Conservation (phyloP, 2,329 filamentous ascomycete species). For the Mariannaea elegans region DNA sequence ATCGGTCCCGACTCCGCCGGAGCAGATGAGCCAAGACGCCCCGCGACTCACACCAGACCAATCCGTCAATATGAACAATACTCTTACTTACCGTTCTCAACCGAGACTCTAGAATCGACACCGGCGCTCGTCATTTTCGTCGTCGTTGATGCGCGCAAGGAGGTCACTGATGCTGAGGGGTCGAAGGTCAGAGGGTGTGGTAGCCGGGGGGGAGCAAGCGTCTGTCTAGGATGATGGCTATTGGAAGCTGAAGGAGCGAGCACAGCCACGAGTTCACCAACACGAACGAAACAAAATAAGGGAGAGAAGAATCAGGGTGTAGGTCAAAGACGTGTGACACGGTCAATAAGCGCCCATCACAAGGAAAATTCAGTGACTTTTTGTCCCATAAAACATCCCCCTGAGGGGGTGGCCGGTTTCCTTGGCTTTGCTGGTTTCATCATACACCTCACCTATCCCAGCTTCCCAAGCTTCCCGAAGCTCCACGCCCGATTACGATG, state of each 20-base stretch:
- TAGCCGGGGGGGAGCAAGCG: conserved; percentile 2
- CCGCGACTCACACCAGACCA: neutral
- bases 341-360: conserved; percentile 23
- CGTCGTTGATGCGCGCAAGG: conserved; percentile 13
- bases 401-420: too few species aligned
- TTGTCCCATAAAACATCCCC: too few species aligned
- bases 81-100: conserved; percentile 31
- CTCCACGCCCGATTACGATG: conserved; percentile 16
- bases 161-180: conserved; percentile 16
- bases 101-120: conserved; percentile 13
- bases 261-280: conserved; percentile 27
- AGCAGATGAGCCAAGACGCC: conserved; percentile 1
- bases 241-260: conserved; percentile 1
- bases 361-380: conserved; percentile 15
- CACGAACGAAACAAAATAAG: neutral
- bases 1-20: conserved; percentile 9
- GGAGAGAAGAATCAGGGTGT: conserved; percentile 17
- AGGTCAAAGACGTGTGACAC: conserved; percentile 25
- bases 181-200: conserved; percentile 11
- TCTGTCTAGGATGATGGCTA: too few species aligned
- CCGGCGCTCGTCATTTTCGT: conserved; percentile 28
- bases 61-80: neutral
- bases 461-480: neutral
- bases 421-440: conserved; percentile 22
- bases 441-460: conserved; percentile 7